phyloP scores from a whole-genome alignment of 129 eudicot genomes.

The Pseudognaphalium luteoalbum region DNA sequence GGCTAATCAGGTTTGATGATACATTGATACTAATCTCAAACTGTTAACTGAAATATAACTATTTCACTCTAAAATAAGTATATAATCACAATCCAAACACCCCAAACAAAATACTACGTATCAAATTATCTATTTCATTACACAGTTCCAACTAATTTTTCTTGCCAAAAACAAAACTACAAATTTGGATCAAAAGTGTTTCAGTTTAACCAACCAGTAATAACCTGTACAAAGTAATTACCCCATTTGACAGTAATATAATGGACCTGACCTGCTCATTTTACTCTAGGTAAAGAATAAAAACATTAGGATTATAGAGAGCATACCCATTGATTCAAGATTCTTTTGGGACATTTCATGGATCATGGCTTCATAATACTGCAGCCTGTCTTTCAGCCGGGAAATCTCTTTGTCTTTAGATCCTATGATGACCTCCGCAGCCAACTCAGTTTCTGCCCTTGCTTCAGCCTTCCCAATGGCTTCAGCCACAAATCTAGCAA shows the following conservation, averaged over 20 bases:
- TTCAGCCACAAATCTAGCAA: constrained; percentile 56
- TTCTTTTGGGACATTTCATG: constrained; percentile 77
- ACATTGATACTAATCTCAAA: background rate
- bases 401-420: constrained; percentile 66
- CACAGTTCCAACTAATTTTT: background rate
- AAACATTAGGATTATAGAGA: background rate
- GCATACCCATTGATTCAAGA: constrained; percentile 64
- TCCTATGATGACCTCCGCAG: constrained; percentile 47
- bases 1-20: background rate
- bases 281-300: background rate
- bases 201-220: background rate
- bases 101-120: background rate
- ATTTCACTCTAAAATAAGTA: background rate
- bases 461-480: constrained; percentile 65
- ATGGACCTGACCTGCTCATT: background rate
- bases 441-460: constrained; percentile 59
- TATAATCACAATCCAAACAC: background rate
- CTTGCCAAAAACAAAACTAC: too few species aligned
- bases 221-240: background rate
- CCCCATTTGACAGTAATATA: background rate
- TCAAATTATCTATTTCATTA: background rate
- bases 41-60: background rate
- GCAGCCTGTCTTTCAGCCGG: constrained; percentile 59
- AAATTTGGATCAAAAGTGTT: background rate
- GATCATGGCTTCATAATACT: constrained; percentile 65